A percentile compares a stretch with the other conserved stretches of the same genome.
phyloP scores from a whole-genome alignment of 805 yeast genomes.

The Suhomyces kilbournensis region DNA sequence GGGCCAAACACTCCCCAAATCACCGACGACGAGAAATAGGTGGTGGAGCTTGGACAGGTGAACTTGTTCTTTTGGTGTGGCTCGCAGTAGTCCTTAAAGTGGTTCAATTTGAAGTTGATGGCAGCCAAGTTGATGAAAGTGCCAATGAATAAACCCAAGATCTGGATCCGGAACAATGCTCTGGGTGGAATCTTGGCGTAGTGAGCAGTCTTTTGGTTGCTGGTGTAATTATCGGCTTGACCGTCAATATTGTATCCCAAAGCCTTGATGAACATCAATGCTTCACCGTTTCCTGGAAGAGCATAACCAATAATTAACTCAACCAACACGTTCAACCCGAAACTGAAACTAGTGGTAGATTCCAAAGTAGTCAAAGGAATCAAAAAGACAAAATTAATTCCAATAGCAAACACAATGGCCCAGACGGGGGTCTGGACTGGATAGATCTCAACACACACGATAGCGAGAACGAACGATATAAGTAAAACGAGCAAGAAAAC shows the following conservation, averaged over 20 bases:
- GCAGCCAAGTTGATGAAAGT: conserved; percentile 27
- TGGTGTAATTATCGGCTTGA: conserved; percentile 29
- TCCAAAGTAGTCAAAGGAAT: conserved; percentile 16
- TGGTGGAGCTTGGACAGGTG: conserved; percentile 28
- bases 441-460: conserved; percentile 6
- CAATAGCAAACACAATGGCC: conserved; percentile 19
- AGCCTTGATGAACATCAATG: conserved; percentile 20
- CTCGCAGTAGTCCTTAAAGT: conserved; percentile 37
- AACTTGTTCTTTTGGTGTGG: conserved; percentile 42
- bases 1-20: conserved; percentile 65
- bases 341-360: conserved; percentile 13
- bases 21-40: conserved; percentile 52
- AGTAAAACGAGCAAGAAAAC: conserved; percentile 22
- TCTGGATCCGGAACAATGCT: conserved; percentile 21
- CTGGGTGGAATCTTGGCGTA: conserved; percentile 21
- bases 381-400: conserved; percentile 19
- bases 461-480: conserved; percentile 23
- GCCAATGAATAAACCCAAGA: conserved; percentile 21
- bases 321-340: conserved; percentile 16
- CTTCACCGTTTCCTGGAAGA: conserved; percentile 23
- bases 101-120: conserved; percentile 28
- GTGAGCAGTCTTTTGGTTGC: conserved; percentile 35
- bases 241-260: conserved; percentile 26
- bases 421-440: conserved; percentile 22
- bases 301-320: conserved; percentile 25